Base-by-base conservation (phyloP, 2,329 filamentous ascomycete genomes). In the Fusarium sp. region DNA sequence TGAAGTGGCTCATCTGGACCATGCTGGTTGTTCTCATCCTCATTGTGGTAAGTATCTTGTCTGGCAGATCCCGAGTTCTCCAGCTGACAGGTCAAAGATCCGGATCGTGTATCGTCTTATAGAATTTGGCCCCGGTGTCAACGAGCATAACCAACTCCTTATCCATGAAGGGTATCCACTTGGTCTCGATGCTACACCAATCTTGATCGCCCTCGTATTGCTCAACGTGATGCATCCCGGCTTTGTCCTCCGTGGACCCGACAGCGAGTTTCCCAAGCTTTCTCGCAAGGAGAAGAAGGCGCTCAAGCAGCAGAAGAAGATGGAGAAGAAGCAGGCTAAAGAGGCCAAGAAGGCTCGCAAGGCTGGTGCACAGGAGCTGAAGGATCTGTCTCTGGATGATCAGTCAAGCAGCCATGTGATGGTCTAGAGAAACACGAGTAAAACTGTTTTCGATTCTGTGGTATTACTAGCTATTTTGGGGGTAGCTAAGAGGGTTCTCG, bases 101-200 rank as follows among this genome's bases (percentile, higher is more conserved):
- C 85, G 88, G 33, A 89, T 91, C 74, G 83, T 89, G 66, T 91
- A 85, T 77, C 86, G 88, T 29, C 80, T 91, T 3, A 76, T 81
- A 53, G 87, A 91, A 74, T 91, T 86, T 70, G 80, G 81, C 0
- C 78, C 79, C 6, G 85, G 85, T 13, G 71, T 84, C 21, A 76
- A 77, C 39, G 69, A 74, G 8, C 68, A 76, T n/a, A 86, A 85
- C 71, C 77, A 79, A 0, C 77, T 87, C 21, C 81, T 84, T 1
- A 81, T 76, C 41, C 79, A 87, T 63, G 86, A 89, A 69, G 80
- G 73, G 6, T 90, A 86, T 73, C 81, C 84, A 26, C 85, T 83
- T 81, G 55, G 70, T 1, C 76, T 84, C 3, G 87, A 90, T 72
- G 85, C 85, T 1, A 74, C 85, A 2, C 86, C 88, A 2, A 89